Conservation (phyloP, 495 filamentous ascomycete species). For the Penicillium canescens region DNA sequence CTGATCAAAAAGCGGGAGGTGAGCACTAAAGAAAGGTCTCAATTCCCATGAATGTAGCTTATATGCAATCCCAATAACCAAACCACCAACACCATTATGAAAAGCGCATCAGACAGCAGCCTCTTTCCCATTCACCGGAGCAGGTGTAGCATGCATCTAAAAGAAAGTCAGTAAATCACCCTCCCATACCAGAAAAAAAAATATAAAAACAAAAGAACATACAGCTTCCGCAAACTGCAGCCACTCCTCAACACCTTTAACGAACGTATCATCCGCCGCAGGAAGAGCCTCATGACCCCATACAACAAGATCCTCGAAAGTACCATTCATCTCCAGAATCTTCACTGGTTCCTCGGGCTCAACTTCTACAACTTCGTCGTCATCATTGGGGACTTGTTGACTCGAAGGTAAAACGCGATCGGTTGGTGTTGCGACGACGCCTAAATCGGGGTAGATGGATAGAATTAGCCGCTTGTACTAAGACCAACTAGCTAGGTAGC, state of each 20-base stretch:
- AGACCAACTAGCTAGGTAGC: neutral
- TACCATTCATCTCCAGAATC: conserved; percentile 59
- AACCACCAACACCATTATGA: neutral
- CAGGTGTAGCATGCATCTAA: conserved; percentile 36
- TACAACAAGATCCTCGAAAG: conserved; percentile 77
- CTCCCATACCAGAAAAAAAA: neutral
- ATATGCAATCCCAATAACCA: neutral
- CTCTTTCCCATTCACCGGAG: neutral
- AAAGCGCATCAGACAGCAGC: neutral
- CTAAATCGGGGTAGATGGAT: conserved; percentile 16
- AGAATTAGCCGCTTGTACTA: neutral
- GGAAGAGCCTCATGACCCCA: conserved; percentile 82
- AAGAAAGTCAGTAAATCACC: neutral
- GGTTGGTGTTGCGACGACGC: conserved; percentile 41
- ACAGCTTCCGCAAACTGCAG: conserved; percentile 70
- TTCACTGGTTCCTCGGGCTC: conserved; percentile 53
- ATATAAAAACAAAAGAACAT: conserved; percentile 14
- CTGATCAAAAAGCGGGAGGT: too few species aligned
- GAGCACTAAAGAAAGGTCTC: too few species aligned
- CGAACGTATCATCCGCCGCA: conserved; percentile 68
- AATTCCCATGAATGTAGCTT: too few species aligned
- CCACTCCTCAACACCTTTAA: conserved; percentile 79
- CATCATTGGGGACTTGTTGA: conserved; percentile 37
- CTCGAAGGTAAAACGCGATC: conserved; percentile 28
- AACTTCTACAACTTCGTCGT: conserved; percentile 37